Base-by-base conservation (phyloP, 768 basidiomycete species). In the Pleurotus giganteus region DNA sequence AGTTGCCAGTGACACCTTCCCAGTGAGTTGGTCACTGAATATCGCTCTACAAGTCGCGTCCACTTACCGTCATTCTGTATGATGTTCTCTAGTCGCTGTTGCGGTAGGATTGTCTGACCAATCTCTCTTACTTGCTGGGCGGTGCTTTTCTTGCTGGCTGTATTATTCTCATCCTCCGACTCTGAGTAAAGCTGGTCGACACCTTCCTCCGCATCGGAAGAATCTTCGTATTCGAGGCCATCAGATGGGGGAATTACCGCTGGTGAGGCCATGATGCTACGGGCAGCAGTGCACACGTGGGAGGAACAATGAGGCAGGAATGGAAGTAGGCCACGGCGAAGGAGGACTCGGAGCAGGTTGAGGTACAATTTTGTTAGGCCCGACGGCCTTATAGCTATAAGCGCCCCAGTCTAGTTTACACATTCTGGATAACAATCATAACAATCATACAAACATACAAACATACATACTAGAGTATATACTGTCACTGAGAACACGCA, bases 61-160 rank as follows among this genome's bases (percentile, higher is more conserved):
- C 24, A 71, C 79, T 45, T 66, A 84, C 89, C 88, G 58, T 93
- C 89, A 11, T 88, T 85, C 63, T 91, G 84, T 37, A 91, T 74
- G 61, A 93, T 91, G 63, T 81, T 86, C 68, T 92, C 88, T 36
- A 94, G 67, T 58, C 83, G 80, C 34, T 79, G 68, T 31, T 81
- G 72, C 13, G 91, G 90, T 29, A 93, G 71, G 2, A 88, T 69
- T 4, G 83, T 84, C 42, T 86, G 62, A 46, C 63, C 64, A 12
- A 58, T 52, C 15, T 58, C 32, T 3, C 64, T 58, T 7, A 65
- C 66, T 60, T 69, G 70, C 50, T 65, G 66, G 28, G 63, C 42
- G 23, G 60, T 52, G 29, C 27, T 43, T n/a, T 13, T 15, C 43
- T 36, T 55, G 13, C 45, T 49, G 11, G 44, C 19, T 47, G 34